Conservation (phyloP, 31 red algal species). For the Asparagopsis taxiformis region DNA sequence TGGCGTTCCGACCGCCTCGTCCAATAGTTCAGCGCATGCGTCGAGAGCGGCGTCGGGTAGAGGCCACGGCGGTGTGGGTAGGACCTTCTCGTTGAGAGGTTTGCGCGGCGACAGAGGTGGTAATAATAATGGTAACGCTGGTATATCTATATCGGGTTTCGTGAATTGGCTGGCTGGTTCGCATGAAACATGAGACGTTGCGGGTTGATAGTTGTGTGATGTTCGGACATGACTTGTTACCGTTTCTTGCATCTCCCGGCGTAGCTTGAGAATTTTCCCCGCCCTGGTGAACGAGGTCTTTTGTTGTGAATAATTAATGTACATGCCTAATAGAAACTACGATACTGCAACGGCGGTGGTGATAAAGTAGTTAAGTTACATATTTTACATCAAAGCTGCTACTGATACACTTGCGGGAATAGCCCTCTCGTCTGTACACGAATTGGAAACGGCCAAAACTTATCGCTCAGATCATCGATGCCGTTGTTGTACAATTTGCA, state of each 20-base stretch:
- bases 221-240: no score
- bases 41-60: not conserved
- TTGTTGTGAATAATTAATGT: conserved; percentile 38
- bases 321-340: no score
- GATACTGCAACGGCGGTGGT: no score
- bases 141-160: conserved; percentile 32
- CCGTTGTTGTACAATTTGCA: no score
- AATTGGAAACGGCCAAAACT: conserved; percentile 67
- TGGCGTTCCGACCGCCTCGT: conserved; percentile 27
- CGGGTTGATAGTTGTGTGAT: no score
- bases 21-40: conserved; percentile 1
- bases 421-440: conserved; percentile 51
- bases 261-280: not conserved
- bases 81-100: conserved; percentile 39
- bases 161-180: conserved; percentile 62
- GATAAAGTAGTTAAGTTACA: no score
- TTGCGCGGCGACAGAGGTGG: conserved; percentile 20
- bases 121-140: conserved; percentile 33
- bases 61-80: conserved; percentile 22
- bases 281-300: conserved; percentile 1
- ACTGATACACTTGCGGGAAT: conserved; percentile 47
- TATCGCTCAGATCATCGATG: conserved; percentile 41
- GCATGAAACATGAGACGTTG: no score
- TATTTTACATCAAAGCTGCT: no score
- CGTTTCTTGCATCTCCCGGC: conserved; percentile 36